Percentiles rank a stretch among this genome's conserved stretches.
phyloP scores from a whole-genome alignment of 78 protist species.

The Planoprotostelium fungivorum region DNA sequence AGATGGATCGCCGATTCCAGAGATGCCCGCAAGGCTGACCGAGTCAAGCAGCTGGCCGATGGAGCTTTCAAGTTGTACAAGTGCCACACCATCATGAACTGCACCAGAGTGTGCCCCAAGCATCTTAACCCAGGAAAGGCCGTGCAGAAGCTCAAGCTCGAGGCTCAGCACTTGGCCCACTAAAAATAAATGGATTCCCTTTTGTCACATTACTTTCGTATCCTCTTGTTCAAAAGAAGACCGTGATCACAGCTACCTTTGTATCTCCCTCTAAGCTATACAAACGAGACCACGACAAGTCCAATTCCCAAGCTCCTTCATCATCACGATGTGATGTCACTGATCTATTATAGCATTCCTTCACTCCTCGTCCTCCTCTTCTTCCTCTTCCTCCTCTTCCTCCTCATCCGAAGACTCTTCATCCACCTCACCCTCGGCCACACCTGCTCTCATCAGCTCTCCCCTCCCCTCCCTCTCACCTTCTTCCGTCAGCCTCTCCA shows the following conservation, averaged over 20 bases:
- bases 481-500: not conserved
- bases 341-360: not conserved
- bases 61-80: constrained; percentile 62
- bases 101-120: constrained; percentile 71
- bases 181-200: too few species aligned
- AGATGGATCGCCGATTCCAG: constrained; percentile 68
- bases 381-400: not conserved
- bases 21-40: constrained; percentile 25
- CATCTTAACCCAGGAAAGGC: constrained; percentile 4
- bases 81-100: constrained; percentile 95
- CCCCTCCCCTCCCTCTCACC: not conserved
- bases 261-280: too few species aligned
- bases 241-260: too few species aligned
- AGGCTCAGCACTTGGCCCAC: not conserved
- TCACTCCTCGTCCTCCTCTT: not conserved
- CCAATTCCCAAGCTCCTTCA: too few species aligned
- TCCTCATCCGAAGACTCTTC: not conserved
- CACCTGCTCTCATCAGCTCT: too few species aligned
- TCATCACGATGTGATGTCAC: too few species aligned
- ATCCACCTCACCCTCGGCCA: not conserved
- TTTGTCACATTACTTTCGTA: too few species aligned
- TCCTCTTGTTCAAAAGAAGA: too few species aligned
- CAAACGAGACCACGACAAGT: too few species aligned
- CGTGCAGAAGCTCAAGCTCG: not conserved
- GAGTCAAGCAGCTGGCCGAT: constrained; percentile 37